Evolutionary conservation across 2,329 filamentous ascomycete species (phyloP).

Genomic region (Microdochium trichocladiopsis): DNA sequence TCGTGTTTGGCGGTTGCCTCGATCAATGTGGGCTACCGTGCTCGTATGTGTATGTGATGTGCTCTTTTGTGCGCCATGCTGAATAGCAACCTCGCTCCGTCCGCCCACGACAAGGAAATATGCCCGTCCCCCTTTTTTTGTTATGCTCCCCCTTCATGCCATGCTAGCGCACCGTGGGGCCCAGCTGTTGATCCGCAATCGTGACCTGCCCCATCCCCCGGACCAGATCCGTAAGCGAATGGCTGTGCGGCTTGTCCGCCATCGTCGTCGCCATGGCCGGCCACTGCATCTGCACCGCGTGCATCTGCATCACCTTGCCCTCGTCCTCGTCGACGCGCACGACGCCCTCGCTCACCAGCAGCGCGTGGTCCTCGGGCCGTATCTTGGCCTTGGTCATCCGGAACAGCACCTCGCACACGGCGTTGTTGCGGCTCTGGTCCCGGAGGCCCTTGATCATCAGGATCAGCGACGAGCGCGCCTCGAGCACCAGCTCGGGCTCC

Average conservation of each 20-base stretch:
- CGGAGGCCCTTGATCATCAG: constrained; percentile 16
- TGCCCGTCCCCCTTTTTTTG: too few species aligned
- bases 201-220: not conserved
- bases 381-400: constrained; percentile 10
- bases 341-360: constrained; percentile 6
- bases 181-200: not conserved
- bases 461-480: constrained; percentile 13
- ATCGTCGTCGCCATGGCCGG: not conserved
- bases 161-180: too few species aligned
- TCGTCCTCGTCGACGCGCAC: constrained; percentile 7
- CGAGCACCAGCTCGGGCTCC: constrained; percentile 2
- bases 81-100: too few species aligned
- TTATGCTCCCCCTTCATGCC: too few species aligned
- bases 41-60: too few species aligned
- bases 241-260: not conserved
- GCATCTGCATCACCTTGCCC: constrained; percentile 7
- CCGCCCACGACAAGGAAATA: too few species aligned
- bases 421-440: constrained; percentile 16
- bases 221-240: not conserved
- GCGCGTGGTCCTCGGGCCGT: constrained; percentile 6
- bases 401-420: constrained; percentile 11
- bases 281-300: not conserved
- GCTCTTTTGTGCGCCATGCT: too few species aligned
- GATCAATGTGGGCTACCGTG: too few species aligned
- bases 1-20: not conserved